Conservation (phyloP, 2,329 filamentous ascomycete genomes). For the Lasiodiplodia theobromae region DNA sequence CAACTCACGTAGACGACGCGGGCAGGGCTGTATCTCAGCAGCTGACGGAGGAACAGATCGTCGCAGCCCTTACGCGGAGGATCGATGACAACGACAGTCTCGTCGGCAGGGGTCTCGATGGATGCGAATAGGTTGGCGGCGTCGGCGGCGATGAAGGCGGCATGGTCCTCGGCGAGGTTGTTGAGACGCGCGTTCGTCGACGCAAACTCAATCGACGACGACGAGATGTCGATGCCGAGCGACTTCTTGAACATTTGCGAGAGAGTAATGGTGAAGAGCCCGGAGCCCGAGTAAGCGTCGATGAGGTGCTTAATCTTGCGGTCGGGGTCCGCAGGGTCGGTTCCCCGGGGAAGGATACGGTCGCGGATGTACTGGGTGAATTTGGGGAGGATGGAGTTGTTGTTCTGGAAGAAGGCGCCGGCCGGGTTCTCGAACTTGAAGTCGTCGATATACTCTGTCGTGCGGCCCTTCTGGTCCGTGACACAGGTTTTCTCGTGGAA, state of each 20-base stretch:
- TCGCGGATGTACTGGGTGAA: conserved; percentile 89
- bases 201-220: conserved; percentile 79
- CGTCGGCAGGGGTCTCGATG: conserved; percentile 74
- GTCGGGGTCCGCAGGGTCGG: conserved; percentile 34
- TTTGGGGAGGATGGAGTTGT: conserved; percentile 90
- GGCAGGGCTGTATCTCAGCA: conserved; percentile 77
- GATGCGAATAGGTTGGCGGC: conserved; percentile 81
- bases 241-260: conserved; percentile 80
- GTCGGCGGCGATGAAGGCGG: conserved; percentile 88
- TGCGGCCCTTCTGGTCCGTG: conserved; percentile 81
- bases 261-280: conserved; percentile 95
- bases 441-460: conserved; percentile 86
- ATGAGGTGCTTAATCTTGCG: conserved; percentile 79
- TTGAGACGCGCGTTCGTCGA: conserved; percentile 81
- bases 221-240: conserved; percentile 89
- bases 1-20: conserved; percentile 94
- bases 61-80: conserved; percentile 97
- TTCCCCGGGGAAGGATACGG: conserved; percentile 67
- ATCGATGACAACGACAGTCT: conserved; percentile 94
- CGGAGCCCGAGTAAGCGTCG: conserved; percentile 96
- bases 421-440: conserved; percentile 91
- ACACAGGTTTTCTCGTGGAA: conserved; percentile 87
- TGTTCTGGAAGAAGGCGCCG: conserved; percentile 98
- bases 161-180: conserved; percentile 69
- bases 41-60: conserved; percentile 78